Evolutionary conservation across 106 monocot species (phyloP).

Genomic region (Vanilla planifolia): DNA sequence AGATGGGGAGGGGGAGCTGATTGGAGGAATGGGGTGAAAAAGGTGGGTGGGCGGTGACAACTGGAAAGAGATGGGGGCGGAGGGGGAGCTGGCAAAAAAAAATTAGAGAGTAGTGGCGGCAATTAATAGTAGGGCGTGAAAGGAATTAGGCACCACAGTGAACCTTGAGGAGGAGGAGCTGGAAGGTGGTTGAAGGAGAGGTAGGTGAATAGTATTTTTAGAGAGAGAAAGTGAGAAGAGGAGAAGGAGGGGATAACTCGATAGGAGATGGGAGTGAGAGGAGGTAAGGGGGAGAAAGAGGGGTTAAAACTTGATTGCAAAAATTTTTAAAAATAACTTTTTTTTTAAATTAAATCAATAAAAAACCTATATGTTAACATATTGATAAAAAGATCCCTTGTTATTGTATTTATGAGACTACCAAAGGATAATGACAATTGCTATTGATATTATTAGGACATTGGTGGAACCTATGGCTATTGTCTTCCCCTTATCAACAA

Average conservation of each 20-base stretch:
- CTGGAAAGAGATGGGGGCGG: slow-evolving; percentile 8
- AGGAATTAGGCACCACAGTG: slow-evolving; percentile 10
- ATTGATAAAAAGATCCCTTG: no score
- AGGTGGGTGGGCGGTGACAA: slow-evolving; percentile 6
- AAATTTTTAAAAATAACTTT: no score
- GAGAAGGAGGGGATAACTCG: slow-evolving; percentile 15
- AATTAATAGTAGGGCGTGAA: slow-evolving; percentile 6
- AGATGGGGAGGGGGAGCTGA: not conserved
- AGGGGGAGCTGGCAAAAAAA: slow-evolving; percentile 13
- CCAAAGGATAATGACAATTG: no score
- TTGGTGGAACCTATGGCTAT: no score
- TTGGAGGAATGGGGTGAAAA: slow-evolving; percentile 15
- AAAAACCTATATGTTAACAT: no score
- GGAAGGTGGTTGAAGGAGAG: not conserved
- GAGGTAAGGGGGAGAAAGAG: no score
- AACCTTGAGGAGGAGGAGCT: not conserved
- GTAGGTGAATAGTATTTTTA: not conserved
- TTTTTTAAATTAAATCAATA: no score
- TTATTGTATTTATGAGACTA: no score
- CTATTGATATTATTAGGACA: no score
- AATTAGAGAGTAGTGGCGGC: slow-evolving; percentile 3
- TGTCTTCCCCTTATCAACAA: no score
- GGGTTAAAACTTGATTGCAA: no score
- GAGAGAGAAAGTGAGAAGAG: slow-evolving; percentile 8
- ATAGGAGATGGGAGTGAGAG: slow-evolving; percentile 55